Percentiles rank a stretch among this genome's conserved stretches.
Conservation (phyloP, 2,329 filamentous ascomycete genomes). For the Colletotrichum abscissum region DNA sequence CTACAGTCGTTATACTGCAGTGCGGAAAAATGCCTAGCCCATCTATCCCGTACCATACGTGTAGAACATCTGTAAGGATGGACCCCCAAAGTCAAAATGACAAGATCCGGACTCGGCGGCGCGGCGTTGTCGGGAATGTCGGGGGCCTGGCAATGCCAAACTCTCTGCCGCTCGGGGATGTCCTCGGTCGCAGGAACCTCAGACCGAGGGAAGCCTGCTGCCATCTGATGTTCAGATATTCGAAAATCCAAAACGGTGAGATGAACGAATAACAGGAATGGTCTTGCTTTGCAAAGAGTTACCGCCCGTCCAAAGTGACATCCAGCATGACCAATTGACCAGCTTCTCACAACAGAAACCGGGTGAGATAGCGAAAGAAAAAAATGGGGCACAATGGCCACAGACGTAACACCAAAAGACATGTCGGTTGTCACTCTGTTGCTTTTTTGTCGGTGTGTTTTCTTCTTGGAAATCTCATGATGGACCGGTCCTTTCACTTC, state of each 20-base stretch:
- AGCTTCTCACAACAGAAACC: neutral
- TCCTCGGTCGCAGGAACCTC: neutral
- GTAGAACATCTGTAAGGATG: conserved; percentile 28
- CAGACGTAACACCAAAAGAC: neutral
- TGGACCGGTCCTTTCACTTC: conserved; percentile 7
- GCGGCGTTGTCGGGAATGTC: neutral
- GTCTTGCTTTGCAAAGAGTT: neutral
- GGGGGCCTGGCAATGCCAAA: neutral
- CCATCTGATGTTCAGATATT: neutral
- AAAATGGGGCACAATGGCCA: neutral
- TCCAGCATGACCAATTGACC: conserved; percentile 16
- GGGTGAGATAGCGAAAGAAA: neutral
- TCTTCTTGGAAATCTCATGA: conserved; percentile 5
- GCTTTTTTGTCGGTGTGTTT: conserved; percentile 10
- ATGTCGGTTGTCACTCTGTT: conserved; percentile 7
- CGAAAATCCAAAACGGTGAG: neutral
- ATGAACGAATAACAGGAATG: neutral
- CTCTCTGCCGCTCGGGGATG: neutral
- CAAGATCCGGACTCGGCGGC: neutral
- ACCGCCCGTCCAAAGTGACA: conserved; percentile 3
- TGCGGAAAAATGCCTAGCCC: neutral
- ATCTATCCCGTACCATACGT: conserved; percentile 10
- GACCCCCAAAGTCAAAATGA: neutral
- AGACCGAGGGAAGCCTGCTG: neutral
- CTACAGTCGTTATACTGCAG: neutral